These are phyloP conservation scores for Choiromyces venosus DNA, from an alignment of 495 filamentous ascomycete species.

Conservation along the genomic window DNA sequence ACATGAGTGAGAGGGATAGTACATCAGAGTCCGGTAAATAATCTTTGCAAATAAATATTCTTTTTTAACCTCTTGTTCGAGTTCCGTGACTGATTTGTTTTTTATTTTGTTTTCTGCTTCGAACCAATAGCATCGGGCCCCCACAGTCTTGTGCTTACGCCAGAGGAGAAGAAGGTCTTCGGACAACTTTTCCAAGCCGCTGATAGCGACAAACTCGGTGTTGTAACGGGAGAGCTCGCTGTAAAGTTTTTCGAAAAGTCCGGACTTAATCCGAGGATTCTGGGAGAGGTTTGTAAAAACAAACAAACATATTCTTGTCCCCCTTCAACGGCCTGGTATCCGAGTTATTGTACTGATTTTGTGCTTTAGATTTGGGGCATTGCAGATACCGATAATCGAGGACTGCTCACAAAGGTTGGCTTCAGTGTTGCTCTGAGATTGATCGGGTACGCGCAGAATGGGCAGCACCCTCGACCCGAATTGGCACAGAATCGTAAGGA, in stretches of 20 bases:
- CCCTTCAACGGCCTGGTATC: background rate
- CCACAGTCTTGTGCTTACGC: constrained; percentile 71
- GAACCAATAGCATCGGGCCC: constrained; percentile 33
- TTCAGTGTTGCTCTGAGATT: constrained; percentile 87
- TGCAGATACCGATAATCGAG: constrained; percentile 91
- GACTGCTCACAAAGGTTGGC: constrained; percentile 81
- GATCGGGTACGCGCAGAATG: constrained; percentile 91
- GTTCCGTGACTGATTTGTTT: constrained; percentile 3
- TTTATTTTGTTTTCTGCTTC: constrained; percentile 25
- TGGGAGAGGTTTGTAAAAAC: constrained; percentile 79
- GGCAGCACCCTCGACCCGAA: constrained; percentile 71
- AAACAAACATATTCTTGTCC: background rate
- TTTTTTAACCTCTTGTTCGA: background rate
- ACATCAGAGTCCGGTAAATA: constrained; percentile 38
- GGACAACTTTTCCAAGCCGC: constrained; percentile 84
- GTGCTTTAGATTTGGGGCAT: constrained; percentile 96
- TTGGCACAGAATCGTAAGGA: constrained; percentile 61
- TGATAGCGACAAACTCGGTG: constrained; percentile 81
- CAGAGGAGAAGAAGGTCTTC: constrained; percentile 89
- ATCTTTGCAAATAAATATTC: constrained; percentile 4
- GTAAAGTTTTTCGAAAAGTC: constrained; percentile 99
- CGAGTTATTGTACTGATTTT: background rate
- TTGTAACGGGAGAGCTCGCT: constrained; percentile 90
- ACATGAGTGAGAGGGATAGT: constrained; percentile 39
- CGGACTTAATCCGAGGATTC: constrained; percentile 68